Evolutionary conservation across 2,329 filamentous ascomycete species (phyloP).

Genomic region (Eutypella sp.): DNA sequence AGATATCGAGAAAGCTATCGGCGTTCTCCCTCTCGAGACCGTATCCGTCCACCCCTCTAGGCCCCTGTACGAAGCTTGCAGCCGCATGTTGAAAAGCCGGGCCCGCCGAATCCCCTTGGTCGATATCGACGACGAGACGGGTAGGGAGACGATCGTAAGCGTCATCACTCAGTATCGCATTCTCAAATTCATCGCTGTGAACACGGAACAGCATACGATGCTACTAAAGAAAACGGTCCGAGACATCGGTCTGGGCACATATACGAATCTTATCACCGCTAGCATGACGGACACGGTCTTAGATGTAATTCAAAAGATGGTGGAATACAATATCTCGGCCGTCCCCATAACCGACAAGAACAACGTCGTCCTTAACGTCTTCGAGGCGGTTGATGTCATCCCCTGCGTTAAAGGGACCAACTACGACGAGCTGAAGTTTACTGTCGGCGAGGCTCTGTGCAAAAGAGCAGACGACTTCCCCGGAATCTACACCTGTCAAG

Average conservation of each 20-base stretch:
- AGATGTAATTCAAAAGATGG: slow-evolving; percentile 89
- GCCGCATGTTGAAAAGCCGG: slow-evolving; percentile 87
- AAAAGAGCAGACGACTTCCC: slow-evolving; percentile 87
- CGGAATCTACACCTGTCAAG: slow-evolving; percentile 92
- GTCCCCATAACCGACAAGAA: slow-evolving; percentile 86
- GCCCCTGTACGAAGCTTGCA: slow-evolving; percentile 91
- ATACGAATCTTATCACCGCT: slow-evolving; percentile 73
- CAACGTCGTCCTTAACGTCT: slow-evolving; percentile 81
- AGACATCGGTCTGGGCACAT: slow-evolving; percentile 82
- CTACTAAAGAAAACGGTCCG: slow-evolving; percentile 80
- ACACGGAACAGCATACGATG: slow-evolving; percentile 78
- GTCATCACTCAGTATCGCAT: slow-evolving; percentile 98
- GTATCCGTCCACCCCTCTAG: slow-evolving; percentile 89
- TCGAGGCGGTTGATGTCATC: slow-evolving; percentile 96
- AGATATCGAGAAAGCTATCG: slow-evolving; percentile 96
- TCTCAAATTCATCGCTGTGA: slow-evolving; percentile 97
- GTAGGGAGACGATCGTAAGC: slow-evolving; percentile 86
- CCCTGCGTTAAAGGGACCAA: slow-evolving; percentile 88
- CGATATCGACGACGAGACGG: slow-evolving; percentile 90
- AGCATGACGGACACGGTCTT: slow-evolving; percentile 88
- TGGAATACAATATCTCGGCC: slow-evolving; percentile 88
- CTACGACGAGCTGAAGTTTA: slow-evolving; percentile 84
- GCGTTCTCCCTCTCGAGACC: slow-evolving; percentile 85
- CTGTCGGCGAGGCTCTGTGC: slow-evolving; percentile 82
- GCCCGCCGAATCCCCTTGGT: slow-evolving; percentile 91